Evolutionary conservation across 2,329 filamentous ascomycete species (phyloP).

Genomic region (Paramyrothecium sp.): DNA sequence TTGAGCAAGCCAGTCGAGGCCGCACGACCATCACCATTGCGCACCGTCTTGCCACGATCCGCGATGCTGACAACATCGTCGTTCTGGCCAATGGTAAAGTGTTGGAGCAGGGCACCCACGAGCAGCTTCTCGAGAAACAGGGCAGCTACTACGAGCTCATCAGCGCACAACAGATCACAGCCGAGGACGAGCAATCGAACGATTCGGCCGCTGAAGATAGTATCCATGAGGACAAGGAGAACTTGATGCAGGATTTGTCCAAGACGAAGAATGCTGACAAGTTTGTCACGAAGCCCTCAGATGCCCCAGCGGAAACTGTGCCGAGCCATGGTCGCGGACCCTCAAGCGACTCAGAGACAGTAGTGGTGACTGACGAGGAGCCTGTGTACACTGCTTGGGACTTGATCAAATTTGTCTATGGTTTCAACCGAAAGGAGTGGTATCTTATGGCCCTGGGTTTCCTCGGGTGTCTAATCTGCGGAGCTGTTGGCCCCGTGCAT

Average conservation of each 20-base stretch:
- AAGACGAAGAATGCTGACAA: too few relatives aligned
- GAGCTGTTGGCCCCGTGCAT: conserved; percentile 21
- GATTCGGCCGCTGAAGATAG: not conserved
- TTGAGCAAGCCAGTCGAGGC: conserved; percentile 45
- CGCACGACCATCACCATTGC: conserved; percentile 62
- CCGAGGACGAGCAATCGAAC: not conserved
- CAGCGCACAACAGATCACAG: conserved; percentile 4
- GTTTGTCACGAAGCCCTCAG: too few relatives aligned
- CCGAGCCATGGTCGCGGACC: too few relatives aligned
- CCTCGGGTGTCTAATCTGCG: conserved; percentile 12
- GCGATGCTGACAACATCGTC: conserved; percentile 62
- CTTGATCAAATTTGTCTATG: conserved; percentile 4
- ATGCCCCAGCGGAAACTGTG: too few relatives aligned
- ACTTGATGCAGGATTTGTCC: not conserved
- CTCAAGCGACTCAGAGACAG: too few relatives aligned
- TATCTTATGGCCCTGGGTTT: not conserved
- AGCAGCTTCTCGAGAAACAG: conserved; percentile 44
- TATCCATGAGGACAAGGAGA: not conserved
- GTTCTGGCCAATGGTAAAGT: conserved; percentile 58
- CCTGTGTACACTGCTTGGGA: not conserved
- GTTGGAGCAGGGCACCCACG: conserved; percentile 61
- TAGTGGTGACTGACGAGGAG: too few relatives aligned
- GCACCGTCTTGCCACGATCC: conserved; percentile 57
- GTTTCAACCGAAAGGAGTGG: conserved; percentile 7
- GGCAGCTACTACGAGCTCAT: conserved; percentile 10